A percentile compares a stretch with the other conserved stretches of the same genome.
phyloP scores from a whole-genome alignment of 2,329 filamentous ascomycete genomes.

The Purpureocillium lavendulum region DNA sequence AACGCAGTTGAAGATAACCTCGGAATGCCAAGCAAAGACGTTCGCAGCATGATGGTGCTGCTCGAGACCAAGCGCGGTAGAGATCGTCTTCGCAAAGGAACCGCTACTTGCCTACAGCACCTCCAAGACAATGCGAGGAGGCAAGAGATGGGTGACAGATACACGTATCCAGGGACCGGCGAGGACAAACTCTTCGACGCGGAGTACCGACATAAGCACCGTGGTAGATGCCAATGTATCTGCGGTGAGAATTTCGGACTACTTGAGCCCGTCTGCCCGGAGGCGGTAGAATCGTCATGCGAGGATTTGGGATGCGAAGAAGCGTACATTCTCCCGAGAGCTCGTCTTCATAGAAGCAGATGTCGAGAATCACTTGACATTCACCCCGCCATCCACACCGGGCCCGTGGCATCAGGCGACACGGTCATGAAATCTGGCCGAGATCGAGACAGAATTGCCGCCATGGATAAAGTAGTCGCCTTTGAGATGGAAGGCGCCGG shows the following conservation, averaged over 20 bases:
- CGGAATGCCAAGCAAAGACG: constrained; percentile 16
- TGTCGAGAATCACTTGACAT: not conserved
- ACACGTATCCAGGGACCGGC: constrained; percentile 14
- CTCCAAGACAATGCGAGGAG: constrained; percentile 9
- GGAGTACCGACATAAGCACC: constrained; percentile 20
- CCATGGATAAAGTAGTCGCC: constrained; percentile 12
- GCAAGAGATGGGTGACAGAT: constrained; percentile 6
- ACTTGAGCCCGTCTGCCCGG: constrained; percentile 11
- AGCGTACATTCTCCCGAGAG: constrained; percentile 5
- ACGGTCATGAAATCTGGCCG: constrained; percentile 28
- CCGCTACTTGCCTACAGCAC: constrained; percentile 5
- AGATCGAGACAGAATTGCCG: constrained; percentile 23
- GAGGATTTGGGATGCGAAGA: constrained; percentile 17
- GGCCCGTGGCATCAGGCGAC: constrained; percentile 27
- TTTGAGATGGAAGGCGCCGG: constrained; percentile 27
- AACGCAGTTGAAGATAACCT: constrained; percentile 16
- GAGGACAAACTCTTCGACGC: constrained; percentile 19
- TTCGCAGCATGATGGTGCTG: constrained; percentile 15
- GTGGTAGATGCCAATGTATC: constrained; percentile 2
- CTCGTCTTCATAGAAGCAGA: not conserved
- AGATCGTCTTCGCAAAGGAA: constrained; percentile 5
- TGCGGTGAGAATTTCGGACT: not conserved
- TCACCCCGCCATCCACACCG: constrained; percentile 25
- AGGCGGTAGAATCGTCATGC: constrained; percentile 13
- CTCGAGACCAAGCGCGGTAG: constrained; percentile 10